Percentiles rank a stretch among this genome's conserved stretches.
Evolutionary conservation across 768 basidiomycete species (phyloP).

Genomic region (Lanmaoa rubissima): DNA sequence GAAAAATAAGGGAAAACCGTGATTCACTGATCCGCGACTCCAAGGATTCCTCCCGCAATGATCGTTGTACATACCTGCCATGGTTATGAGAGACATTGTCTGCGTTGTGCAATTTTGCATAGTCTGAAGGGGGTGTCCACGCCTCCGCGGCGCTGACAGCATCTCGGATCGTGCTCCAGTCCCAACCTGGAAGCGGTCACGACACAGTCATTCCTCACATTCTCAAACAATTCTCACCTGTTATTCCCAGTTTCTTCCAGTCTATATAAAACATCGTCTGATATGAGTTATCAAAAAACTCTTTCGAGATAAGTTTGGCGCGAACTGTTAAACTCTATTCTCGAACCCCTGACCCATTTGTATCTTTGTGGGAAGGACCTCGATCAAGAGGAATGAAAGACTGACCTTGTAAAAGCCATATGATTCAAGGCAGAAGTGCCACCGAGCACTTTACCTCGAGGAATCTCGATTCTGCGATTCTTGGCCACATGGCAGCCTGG

Average conservation of each 20-base stretch:
- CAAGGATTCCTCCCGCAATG: background rate
- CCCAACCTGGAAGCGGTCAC: constrained; percentile 9
- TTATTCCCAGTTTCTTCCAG: constrained; percentile 14
- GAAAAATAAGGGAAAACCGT: too few species aligned
- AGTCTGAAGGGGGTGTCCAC: constrained; percentile 13
- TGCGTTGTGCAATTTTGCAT: constrained; percentile 13
- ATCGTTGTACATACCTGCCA: constrained; percentile 8
- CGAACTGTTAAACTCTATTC: constrained; percentile 16
- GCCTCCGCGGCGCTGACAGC: constrained; percentile 14
- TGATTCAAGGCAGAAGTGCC: constrained; percentile 13
- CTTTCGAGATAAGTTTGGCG: background rate
- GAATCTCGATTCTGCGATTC: constrained; percentile 8
- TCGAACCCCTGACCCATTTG: constrained; percentile 7
- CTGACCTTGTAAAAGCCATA: constrained; percentile 13
- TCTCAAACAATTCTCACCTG: constrained; percentile 7
- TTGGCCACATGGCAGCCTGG: background rate
- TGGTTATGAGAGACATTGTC: constrained; percentile 8
- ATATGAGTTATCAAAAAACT: background rate
- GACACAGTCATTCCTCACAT: background rate
- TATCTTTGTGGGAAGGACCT: background rate
- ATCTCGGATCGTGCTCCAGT: constrained; percentile 12
- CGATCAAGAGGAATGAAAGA: background rate
- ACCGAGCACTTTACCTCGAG: constrained; percentile 13
- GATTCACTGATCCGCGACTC: too few species aligned
- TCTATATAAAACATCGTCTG: background rate